These are phyloP conservation scores for Collybiopsis confluens DNA, from an alignment of 768 basidiomycete genomes.

Conservation along the genomic window DNA sequence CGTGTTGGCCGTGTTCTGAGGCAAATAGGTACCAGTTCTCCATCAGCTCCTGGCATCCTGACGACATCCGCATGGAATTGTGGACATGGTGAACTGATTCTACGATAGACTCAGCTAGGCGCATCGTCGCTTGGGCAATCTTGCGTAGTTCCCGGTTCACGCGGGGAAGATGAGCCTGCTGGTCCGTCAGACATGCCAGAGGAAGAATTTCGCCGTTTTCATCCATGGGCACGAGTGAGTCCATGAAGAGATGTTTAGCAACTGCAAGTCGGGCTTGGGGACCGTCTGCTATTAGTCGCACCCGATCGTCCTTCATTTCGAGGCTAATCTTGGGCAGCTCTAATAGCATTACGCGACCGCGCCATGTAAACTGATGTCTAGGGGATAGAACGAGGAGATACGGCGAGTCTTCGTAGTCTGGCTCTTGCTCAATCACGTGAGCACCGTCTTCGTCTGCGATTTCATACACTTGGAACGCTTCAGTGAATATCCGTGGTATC, in stretches of 20 bases:
- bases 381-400: slow-evolving; percentile 90
- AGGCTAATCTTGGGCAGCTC: slow-evolving; percentile 75
- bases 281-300: slow-evolving; percentile 90
- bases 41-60: slow-evolving; percentile 76
- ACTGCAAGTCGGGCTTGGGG: slow-evolving; percentile 68
- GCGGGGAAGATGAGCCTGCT: slow-evolving; percentile 85
- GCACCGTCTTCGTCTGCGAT: slow-evolving; percentile 51
- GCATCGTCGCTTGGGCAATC: slow-evolving; percentile 84
- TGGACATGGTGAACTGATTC: slow-evolving; percentile 88
- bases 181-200: slow-evolving; percentile 59
- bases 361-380: slow-evolving; percentile 84
- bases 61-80: slow-evolving; percentile 52
- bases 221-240: slow-evolving; percentile 56
- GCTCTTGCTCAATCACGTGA: slow-evolving; percentile 23
- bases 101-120: slow-evolving; percentile 89
- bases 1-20: slow-evolving; percentile 92
- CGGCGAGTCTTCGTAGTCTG: slow-evolving; percentile 53
- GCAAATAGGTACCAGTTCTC: slow-evolving; percentile 96
- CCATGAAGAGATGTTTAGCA: slow-evolving; percentile 75
- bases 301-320: slow-evolving; percentile 80
- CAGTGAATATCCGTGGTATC: slow-evolving; percentile 75
- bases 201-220: slow-evolving; percentile 55
- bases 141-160: slow-evolving; percentile 89
- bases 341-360: slow-evolving; percentile 79
- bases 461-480: slow-evolving; percentile 80